Percentiles rank a stretch among this genome's conserved stretches.
Evolutionary conservation across 2,329 filamentous ascomycete species (phyloP).

Genomic region (Cercospora janseana): DNA sequence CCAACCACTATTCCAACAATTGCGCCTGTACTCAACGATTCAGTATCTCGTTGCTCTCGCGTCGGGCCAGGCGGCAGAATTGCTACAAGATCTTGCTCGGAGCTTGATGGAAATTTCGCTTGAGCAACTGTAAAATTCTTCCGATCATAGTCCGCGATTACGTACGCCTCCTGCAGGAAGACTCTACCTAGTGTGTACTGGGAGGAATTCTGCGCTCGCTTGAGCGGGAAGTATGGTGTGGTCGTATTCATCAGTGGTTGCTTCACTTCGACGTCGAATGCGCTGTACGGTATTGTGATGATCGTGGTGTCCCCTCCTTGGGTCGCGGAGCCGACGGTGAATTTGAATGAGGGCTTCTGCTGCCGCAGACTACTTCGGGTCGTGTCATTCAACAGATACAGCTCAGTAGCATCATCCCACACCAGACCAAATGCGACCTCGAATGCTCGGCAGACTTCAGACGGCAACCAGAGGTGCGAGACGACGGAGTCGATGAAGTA

Average conservation of each 20-base stretch:
- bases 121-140: slow-evolving; percentile 47
- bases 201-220: slow-evolving; percentile 52
- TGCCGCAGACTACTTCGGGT: slow-evolving; percentile 36
- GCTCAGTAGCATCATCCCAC: slow-evolving; percentile 39
- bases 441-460: slow-evolving; percentile 41
- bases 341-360: slow-evolving; percentile 40
- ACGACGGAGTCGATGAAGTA: slow-evolving; percentile 43
- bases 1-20: slow-evolving; percentile 6
- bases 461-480: slow-evolving; percentile 44
- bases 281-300: slow-evolving; percentile 50
- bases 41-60: neutral
- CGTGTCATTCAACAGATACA: slow-evolving; percentile 43
- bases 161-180: slow-evolving; percentile 66
- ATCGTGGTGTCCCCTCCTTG: slow-evolving; percentile 31
- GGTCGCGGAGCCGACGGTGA: slow-evolving; percentile 29
- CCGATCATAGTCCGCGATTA: slow-evolving; percentile 50
- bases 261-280: slow-evolving; percentile 48
- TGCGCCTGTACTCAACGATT: neutral
- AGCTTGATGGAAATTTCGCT: slow-evolving; percentile 9
- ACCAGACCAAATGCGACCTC: slow-evolving; percentile 43
- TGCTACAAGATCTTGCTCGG: neutral
- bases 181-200: slow-evolving; percentile 63
- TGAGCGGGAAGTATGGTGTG: slow-evolving; percentile 65
- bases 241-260: slow-evolving; percentile 57
- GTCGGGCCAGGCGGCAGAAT: neutral